phyloP scores from a whole-genome alignment of 805 yeast genomes.

The Kuraishia ogatae region DNA sequence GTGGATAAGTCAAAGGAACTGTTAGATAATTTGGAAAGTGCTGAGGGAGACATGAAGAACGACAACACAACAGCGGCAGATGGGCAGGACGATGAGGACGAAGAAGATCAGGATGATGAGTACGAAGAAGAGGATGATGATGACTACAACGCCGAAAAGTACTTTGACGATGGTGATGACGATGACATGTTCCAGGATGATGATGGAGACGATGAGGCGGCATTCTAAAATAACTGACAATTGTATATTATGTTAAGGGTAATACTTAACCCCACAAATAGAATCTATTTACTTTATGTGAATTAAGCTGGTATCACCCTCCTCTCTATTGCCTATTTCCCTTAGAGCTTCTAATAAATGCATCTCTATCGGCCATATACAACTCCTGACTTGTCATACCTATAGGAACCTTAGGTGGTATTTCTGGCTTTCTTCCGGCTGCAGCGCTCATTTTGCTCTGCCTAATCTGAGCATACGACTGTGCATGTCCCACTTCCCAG shows the following conservation, averaged over 20 bases:
- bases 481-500: slow-evolving; percentile 5
- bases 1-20: slow-evolving; percentile 23
- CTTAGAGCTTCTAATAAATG: slow-evolving; percentile 5
- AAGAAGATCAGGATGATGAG: slow-evolving; percentile 59
- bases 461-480: slow-evolving; percentile 2
- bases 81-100: slow-evolving; percentile 33
- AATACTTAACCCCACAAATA: background rate
- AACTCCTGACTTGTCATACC: slow-evolving; percentile 8
- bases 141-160: slow-evolving; percentile 73
- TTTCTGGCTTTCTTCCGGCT: slow-evolving; percentile 6
- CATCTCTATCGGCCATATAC: slow-evolving; percentile 4
- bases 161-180: slow-evolving; percentile 67
- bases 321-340: slow-evolving; percentile 4
- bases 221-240: slow-evolving; percentile 31
- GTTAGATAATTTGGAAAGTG: slow-evolving; percentile 28
- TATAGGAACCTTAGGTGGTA: slow-evolving; percentile 9
- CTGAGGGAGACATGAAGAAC: slow-evolving; percentile 30
- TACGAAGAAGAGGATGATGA: slow-evolving; percentile 69
- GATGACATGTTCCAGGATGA: slow-evolving; percentile 45
- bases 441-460: background rate
- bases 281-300: background rate
- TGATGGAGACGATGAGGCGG: slow-evolving; percentile 60
- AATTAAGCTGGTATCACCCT: background rate
- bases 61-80: slow-evolving; percentile 6
- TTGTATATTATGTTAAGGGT: background rate